Base-by-base conservation (phyloP, 1,284 basidiomycete species). In the Leccinum fallax region DNA sequence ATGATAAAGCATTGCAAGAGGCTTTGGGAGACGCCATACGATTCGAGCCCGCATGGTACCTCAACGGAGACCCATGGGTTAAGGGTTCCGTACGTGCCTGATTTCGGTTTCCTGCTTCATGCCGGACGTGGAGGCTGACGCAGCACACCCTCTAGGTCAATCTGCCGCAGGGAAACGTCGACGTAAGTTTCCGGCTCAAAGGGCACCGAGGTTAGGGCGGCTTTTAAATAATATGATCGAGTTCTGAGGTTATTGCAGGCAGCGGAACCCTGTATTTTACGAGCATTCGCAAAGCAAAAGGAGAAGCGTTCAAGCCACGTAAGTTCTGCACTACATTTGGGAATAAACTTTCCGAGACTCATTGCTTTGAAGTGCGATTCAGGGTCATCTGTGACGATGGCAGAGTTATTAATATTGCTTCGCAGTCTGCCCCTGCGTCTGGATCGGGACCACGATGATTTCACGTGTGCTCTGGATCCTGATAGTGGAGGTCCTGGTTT, bases 191-290 rank as follows among this genome's bases (percentile, higher is more conserved):
- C 74, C 81, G 88, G 57, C 76, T 93, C 26, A 88, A 85, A 67
- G 90, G 91, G 0, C 85, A 89, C 46, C 85, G 83, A 78, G 84
- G 89, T 85, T 26, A 48, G 78, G 68, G 19, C 55, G 38, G 52
- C 15, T 11, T 36, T 34, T 13, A 10, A 9, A 16, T 9, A 5
- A 26, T 16, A 26, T 16, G 24, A 15, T 16, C 52, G 43, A 26
- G 21, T 56, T 36, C 10, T 32, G 34, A 28, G 46, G 53, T 16
- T 10, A 5, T 24, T 38, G 1, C 36, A 91, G 89, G 83, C 19
- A 79, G 85, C 15, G 90, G 90, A 6, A 92, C 89, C 7, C 72
- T 92, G 0, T 92, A 92, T 70, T 92, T 92, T 72, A 92, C 90
- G 6, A 92, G 89, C 71, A 87, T 92, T 62, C 81, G 90, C 53